Base-by-base conservation (phyloP, 2,329 filamentous ascomycete species). In the Trichoderma pleuroti region DNA sequence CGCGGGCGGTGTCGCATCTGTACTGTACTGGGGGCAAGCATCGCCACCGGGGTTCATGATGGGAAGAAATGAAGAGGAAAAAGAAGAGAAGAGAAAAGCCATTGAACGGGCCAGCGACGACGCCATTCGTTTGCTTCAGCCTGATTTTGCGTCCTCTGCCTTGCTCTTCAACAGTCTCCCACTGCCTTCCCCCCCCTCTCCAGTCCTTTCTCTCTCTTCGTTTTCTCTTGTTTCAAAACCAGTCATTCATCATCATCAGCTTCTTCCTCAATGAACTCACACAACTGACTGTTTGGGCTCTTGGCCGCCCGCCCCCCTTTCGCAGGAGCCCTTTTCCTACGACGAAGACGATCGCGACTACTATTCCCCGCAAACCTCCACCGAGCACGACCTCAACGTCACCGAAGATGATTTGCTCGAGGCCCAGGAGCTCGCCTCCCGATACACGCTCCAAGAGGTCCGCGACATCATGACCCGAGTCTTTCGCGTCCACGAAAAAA, bases 401-500 rank as follows among this genome's bases (percentile, higher is more conserved):
- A 84, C 83, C 60, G 82, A 84, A 73, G 80, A 83, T 60, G 83
- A 85, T 72, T 77, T 85, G 10, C 79, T 82, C 68, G 81, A 85
- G 74, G 83, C 83, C 67, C 82, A 81, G 73, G 82, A 83, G 71
- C 76, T 83, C 54, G 83, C 83, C 67, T 80, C 78, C 64, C 80
- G 79, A 72, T 81, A 82, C 72, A 82, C 79, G 21, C 81, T 82
- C 57, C 81, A 82, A n/a, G 81, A 83, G 73, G 81, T 82, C 56
- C 80, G 80, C 74, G 77, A 81, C 66, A 82, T 83, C 75, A 82
- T 83, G 80, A 76, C 77, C 18, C 78, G 78, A 30, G 81, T 84
- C 42, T 75, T 80, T 68, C 80, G 78, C 61, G 79, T 82, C 52
- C 82, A 84, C 76, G 78, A 82, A 72, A 79, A 79, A 80, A 34